Conservation (phyloP, 345 rosid species). For the Microcos paniculata region DNA sequence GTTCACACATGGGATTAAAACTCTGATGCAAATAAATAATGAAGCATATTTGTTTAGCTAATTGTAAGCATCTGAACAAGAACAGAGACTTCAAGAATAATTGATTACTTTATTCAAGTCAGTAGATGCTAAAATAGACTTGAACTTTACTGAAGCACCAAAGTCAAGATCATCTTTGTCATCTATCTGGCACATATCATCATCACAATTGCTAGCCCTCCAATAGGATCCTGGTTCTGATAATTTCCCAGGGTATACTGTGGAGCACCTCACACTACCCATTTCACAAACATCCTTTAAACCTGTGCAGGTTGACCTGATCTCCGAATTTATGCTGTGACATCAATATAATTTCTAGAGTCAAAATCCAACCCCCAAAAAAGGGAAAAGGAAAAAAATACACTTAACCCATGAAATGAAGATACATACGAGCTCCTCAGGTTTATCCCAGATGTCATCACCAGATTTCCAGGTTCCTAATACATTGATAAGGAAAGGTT, state of each 20-base stretch:
- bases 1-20: slow-evolving; percentile 82
- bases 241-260: slow-evolving; percentile 43
- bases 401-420: slow-evolving; percentile 9
- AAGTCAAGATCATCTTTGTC: slow-evolving; percentile 66
- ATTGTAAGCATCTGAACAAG: slow-evolving; percentile 9
- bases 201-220: slow-evolving; percentile 43
- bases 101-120: slow-evolving; percentile 63
- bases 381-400: neutral
- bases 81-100: slow-evolving; percentile 14
- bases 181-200: slow-evolving; percentile 81
- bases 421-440: slow-evolving; percentile 60
- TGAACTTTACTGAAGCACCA: slow-evolving; percentile 44
- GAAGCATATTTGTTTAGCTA: neutral
- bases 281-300: slow-evolving; percentile 76
- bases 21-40: slow-evolving; percentile 52
- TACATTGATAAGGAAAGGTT: slow-evolving; percentile 24
- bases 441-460: slow-evolving; percentile 43
- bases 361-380: slow-evolving; percentile 10
- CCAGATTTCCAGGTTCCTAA: slow-evolving; percentile 57
- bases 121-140: slow-evolving; percentile 47
- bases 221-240: slow-evolving; percentile 41
- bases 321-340: slow-evolving; percentile 47
- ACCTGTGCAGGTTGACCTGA: slow-evolving; percentile 64
- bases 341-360: slow-evolving; percentile 20
- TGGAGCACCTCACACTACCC: slow-evolving; percentile 55